Evolutionary conservation across 345 rosid species (phyloP), one percentile per base, ranked within the genome.

Genomic region (Nephelium lappaceum): DNA sequence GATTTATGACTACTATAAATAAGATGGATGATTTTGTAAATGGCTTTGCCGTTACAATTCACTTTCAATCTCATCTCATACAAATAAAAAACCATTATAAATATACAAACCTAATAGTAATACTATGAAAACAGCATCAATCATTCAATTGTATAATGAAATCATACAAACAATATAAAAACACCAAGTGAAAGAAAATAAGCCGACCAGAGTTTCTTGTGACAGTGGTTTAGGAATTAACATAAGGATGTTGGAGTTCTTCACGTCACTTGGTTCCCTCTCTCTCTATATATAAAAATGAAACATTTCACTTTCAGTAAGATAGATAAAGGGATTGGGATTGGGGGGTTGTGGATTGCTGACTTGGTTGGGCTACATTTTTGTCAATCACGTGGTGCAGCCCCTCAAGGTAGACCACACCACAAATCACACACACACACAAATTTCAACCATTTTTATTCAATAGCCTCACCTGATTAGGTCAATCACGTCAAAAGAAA

Each of bases 141-240:
- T 45, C 51, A 45, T 31, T 31, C 36, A 31, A 31, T 31, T 31
- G 36, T 31, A 31, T 11, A 45, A 45, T 45, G 51, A 45, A 45
- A 45, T 45, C 51, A 45, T 11, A 45, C 8, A 45, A 8, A 45
- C 51, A 45, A 8, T 7, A 45, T 45, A 53, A 11, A 51, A 21
- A 51, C 25, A 39, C 77, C 9, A 5, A 27, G 3, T 76, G 5
- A 57, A 62, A n/a, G 25, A 63, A 55, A 74, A 62, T 27, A 78
- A 67, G 87, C 86, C 90, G 92, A 84, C 91, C 82, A 77, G 27
- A 80, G 86, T 85, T 88, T 79, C 88, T 84, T 81, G 86, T 47
- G 86, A 74, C 60, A 78, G 55, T 75, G 76, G 86, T 51, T 80
- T 57, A 73, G 70, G 70, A 76, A 81, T 74, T 72, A 57, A 60